A percentile compares a stretch with the other conserved stretches of the same genome.
phyloP scores from a whole-genome alignment of 2,329 filamentous ascomycete species.

The Xylariales sp. region DNA sequence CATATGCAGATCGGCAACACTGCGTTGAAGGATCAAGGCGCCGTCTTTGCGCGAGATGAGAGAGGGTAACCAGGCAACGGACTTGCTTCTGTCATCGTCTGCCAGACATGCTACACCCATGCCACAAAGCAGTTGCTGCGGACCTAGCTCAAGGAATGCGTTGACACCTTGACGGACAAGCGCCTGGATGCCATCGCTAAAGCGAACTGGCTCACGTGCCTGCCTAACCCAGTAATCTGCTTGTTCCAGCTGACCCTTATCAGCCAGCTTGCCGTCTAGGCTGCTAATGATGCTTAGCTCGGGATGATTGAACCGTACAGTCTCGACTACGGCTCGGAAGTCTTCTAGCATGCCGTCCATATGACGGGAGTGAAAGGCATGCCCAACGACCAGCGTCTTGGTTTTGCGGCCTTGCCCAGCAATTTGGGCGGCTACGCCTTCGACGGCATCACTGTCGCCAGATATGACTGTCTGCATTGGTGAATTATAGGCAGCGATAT shows the following conservation, averaged over 20 bases:
- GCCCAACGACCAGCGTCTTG: constrained; percentile 16
- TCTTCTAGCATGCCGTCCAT: constrained; percentile 21
- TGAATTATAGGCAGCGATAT: constrained; percentile 21
- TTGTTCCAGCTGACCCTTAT: constrained; percentile 17
- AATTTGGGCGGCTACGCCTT: constrained; percentile 14
- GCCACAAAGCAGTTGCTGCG: constrained; percentile 22
- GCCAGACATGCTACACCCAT: constrained; percentile 23
- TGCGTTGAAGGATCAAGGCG: constrained; percentile 16
- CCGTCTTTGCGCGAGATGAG: constrained; percentile 14
- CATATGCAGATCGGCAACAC: constrained; percentile 20
- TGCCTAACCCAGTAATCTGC: constrained; percentile 26
- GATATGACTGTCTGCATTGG: constrained; percentile 25
- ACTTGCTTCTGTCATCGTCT: constrained; percentile 9
- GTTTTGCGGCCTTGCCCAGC: constrained; percentile 15
- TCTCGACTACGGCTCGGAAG: constrained; percentile 18
- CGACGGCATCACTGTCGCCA: constrained; percentile 17
- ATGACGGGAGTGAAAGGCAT: constrained; percentile 25
- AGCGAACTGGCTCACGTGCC: constrained; percentile 22
- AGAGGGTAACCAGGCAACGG: constrained; percentile 22
- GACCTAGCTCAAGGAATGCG: constrained; percentile 27
- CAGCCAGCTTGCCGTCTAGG: constrained; percentile 16
- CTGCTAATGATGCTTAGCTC: constrained; percentile 20
- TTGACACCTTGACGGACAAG: constrained; percentile 19
- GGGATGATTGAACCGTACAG: constrained; percentile 16
- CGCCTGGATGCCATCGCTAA: constrained; percentile 23